Conservation (phyloP, 441 rosid genomes). For the Aquilaria agallochum region DNA sequence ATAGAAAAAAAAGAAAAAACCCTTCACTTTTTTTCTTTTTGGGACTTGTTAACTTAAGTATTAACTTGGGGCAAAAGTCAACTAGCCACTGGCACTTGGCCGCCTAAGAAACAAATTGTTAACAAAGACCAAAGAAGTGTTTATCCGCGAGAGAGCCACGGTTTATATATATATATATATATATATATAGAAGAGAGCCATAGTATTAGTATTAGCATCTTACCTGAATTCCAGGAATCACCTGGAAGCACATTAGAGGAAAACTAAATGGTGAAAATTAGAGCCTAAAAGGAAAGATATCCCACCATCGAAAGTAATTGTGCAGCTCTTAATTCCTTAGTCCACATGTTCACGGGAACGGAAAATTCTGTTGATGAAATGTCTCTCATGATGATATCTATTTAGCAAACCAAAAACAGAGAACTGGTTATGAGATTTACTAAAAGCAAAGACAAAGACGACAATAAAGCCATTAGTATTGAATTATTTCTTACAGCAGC, state of each 20-base stretch:
- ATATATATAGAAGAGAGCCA: too few relatives aligned
- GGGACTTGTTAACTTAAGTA: too few relatives aligned
- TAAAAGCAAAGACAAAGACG: neutral
- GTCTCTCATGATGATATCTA: conserved; percentile 67
- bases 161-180: too few relatives aligned
- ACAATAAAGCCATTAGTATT: neutral
- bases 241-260: neutral
- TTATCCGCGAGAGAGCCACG: too few relatives aligned
- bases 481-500: neutral
- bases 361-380: conserved; percentile 62
- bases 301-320: conserved; percentile 16
- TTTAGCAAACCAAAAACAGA: conserved; percentile 11
- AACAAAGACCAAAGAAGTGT: too few relatives aligned
- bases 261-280: neutral
- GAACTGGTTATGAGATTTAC: neutral
- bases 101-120: too few relatives aligned
- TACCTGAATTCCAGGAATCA: too few relatives aligned
- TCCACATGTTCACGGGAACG: conserved; percentile 55
- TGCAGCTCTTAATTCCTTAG: conserved; percentile 24
- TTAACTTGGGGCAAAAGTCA: too few relatives aligned
- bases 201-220: too few relatives aligned
- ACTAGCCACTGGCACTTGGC: too few relatives aligned
- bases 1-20: too few relatives aligned
- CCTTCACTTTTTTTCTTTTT: too few relatives aligned
- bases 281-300: neutral